phyloP scores from a whole-genome alignment of 2,329 filamentous ascomycete genomes.

The Bipolaris oryzae region DNA sequence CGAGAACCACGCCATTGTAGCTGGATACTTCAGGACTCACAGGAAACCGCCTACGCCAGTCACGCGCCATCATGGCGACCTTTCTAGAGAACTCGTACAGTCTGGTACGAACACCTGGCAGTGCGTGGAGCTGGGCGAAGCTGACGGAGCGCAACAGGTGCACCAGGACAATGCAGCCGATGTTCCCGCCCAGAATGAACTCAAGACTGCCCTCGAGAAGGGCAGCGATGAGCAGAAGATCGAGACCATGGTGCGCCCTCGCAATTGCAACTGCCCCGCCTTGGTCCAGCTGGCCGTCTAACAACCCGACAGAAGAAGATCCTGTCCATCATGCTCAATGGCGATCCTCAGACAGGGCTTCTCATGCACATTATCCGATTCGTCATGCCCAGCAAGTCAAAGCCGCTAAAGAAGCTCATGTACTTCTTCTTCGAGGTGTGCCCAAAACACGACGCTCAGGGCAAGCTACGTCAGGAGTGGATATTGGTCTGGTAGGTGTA shows the following conservation, averaged over 20 bases:
- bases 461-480: slow-evolving; percentile 99
- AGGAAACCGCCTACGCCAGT: slow-evolving; percentile 7
- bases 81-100: slow-evolving; percentile 96
- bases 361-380: slow-evolving; percentile 99
- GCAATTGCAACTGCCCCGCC: slow-evolving; percentile 32
- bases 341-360: slow-evolving; percentile 90
- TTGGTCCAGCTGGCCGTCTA: slow-evolving; percentile 59
- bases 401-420: slow-evolving; percentile 93
- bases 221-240: slow-evolving; percentile 90
- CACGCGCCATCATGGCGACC: slow-evolving; percentile 75
- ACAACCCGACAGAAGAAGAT: slow-evolving; percentile 70
- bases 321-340: slow-evolving; percentile 96
- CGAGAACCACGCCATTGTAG: slow-evolving; percentile 35
- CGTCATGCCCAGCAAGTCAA: slow-evolving; percentile 98
- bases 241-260: slow-evolving; percentile 65
- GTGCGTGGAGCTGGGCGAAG: slow-evolving; percentile 29
- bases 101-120: slow-evolving; percentile 60
- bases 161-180: slow-evolving; percentile 97
- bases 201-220: slow-evolving; percentile 92
- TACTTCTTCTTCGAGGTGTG: slow-evolving; percentile 99
- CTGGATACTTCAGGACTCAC: slow-evolving; percentile 13
- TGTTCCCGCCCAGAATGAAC: slow-evolving; percentile 85
- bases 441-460: slow-evolving; percentile 87
- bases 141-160: slow-evolving; percentile 55
- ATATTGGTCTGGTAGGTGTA: slow-evolving; percentile 88